Conservation (phyloP, 495 filamentous ascomycete genomes). For the Podospora sp. region DNA sequence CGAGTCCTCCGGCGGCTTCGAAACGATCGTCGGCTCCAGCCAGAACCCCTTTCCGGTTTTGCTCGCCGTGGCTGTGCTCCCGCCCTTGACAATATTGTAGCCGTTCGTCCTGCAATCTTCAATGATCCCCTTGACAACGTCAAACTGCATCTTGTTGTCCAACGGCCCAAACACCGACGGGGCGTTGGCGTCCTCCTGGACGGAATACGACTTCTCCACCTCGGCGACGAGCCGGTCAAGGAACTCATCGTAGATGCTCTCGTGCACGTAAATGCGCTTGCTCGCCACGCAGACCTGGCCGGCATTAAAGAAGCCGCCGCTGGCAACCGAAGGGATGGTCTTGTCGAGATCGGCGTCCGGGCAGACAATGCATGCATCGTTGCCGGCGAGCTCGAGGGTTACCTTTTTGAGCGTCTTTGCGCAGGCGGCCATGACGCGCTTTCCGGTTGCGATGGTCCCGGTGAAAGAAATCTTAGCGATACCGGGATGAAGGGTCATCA, state of each 20-base stretch:
- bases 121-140: constrained; percentile 53
- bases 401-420: constrained; percentile 63
- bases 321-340: constrained; percentile 53
- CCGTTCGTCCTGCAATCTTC: constrained; percentile 47
- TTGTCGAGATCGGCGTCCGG: constrained; percentile 66
- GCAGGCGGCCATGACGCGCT: constrained; percentile 62
- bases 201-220: constrained; percentile 51
- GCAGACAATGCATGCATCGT: constrained; percentile 68
- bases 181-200: constrained; percentile 48
- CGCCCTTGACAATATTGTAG: constrained; percentile 47
- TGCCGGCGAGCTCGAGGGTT: constrained; percentile 61
- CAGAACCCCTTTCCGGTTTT: constrained; percentile 45
- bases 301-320: constrained; percentile 61
- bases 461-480: constrained; percentile 74
- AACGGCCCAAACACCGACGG: constrained; percentile 57
- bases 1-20: constrained; percentile 48
- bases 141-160: constrained; percentile 62
- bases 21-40: constrained; percentile 54
- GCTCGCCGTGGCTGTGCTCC: constrained; percentile 29
- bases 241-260: constrained; percentile 66
- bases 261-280: constrained; percentile 72
- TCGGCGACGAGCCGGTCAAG: constrained; percentile 56
- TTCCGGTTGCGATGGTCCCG: constrained; percentile 65
- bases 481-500: constrained; percentile 57
- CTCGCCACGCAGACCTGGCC: constrained; percentile 58